Conservation (phyloP, 768 basidiomycete species). For the Trametes cinnabarina region DNA sequence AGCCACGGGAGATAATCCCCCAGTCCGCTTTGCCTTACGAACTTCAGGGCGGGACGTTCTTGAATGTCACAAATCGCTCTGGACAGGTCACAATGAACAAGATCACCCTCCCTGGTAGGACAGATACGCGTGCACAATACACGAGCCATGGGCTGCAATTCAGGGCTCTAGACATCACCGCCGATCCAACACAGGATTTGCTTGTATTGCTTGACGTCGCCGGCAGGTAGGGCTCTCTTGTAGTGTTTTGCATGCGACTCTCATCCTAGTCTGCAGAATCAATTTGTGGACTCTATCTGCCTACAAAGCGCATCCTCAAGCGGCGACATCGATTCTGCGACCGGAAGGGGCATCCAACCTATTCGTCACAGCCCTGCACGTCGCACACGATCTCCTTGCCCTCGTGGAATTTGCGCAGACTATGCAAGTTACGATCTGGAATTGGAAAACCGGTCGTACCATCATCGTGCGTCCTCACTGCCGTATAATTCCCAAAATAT, state of each 20-base stretch:
- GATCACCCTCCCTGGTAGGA: conserved; percentile 25
- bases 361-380: conserved; percentile 41
- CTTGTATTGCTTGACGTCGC: conserved; percentile 40
- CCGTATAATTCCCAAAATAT: no score
- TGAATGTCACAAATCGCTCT: conserved; percentile 31
- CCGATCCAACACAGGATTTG: conserved; percentile 63
- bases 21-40: conserved; percentile 53
- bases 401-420: conserved; percentile 33
- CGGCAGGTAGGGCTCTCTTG: conserved; percentile 23
- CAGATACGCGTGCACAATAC: conserved; percentile 14
- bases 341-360: conserved; percentile 28
- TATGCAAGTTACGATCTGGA: conserved; percentile 44
- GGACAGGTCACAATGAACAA: conserved; percentile 24
- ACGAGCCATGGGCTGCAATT: conserved; percentile 38
- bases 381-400: conserved; percentile 54
- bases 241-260: neutral
- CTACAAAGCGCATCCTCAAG: conserved; percentile 42
- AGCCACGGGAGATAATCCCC: conserved; percentile 31
- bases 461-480: conserved; percentile 43
- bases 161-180: conserved; percentile 51
- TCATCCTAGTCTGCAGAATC: conserved; percentile 28
- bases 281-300: conserved; percentile 42
- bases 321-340: conserved; percentile 28
- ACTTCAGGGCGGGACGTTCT: conserved; percentile 56
- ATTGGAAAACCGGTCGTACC: conserved; percentile 45